These are phyloP conservation scores for Mortierella sp. DNA, from an alignment of 371 early-diverging fungal genomes.

Conservation along the genomic window DNA sequence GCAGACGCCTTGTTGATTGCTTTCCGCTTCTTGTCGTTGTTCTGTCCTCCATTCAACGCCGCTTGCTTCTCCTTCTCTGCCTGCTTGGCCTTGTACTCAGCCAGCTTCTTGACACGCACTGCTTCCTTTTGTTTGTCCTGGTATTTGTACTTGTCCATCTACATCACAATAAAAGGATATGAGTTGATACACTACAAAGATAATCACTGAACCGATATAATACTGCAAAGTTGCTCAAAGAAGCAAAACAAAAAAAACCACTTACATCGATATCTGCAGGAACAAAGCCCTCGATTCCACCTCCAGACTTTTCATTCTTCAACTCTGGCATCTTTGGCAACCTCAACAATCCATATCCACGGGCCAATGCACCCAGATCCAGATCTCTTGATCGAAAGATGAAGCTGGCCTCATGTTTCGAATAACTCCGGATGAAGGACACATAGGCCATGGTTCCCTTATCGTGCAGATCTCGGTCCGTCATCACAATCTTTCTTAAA, in stretches of 20 bases:
- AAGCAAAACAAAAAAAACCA: conserved; percentile 7
- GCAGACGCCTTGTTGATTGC: conserved; percentile 56
- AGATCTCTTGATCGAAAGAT: conserved; percentile 92
- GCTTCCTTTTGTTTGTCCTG: conserved; percentile 81
- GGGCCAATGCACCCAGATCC: conserved; percentile 78
- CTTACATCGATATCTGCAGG: conserved; percentile 64
- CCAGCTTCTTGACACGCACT: conserved; percentile 72
- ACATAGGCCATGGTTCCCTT: conserved; percentile 89
- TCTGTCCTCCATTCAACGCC: conserved; percentile 11
- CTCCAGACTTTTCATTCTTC: conserved; percentile 62
- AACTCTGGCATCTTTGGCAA: conserved; percentile 96
- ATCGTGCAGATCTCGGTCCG: conserved; percentile 82
- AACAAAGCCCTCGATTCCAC: conserved; percentile 56
- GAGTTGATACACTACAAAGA: no score
- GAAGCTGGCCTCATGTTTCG: conserved; percentile 92
- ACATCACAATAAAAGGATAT: not conserved
- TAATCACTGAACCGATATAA: no score
- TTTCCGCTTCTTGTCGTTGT: conserved; percentile 40
- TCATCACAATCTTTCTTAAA: conserved; percentile 64
- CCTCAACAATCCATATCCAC: conserved; percentile 81
- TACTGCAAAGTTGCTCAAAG: no score
- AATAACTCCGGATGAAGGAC: conserved; percentile 88
- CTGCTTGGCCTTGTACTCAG: conserved; percentile 58
- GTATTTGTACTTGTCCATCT: conserved; percentile 71
- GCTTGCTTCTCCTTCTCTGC: conserved; percentile 41